These are phyloP conservation scores for Xylaria sp. DNA, from an alignment of 2,329 filamentous ascomycete genomes.

Conservation along the genomic window DNA sequence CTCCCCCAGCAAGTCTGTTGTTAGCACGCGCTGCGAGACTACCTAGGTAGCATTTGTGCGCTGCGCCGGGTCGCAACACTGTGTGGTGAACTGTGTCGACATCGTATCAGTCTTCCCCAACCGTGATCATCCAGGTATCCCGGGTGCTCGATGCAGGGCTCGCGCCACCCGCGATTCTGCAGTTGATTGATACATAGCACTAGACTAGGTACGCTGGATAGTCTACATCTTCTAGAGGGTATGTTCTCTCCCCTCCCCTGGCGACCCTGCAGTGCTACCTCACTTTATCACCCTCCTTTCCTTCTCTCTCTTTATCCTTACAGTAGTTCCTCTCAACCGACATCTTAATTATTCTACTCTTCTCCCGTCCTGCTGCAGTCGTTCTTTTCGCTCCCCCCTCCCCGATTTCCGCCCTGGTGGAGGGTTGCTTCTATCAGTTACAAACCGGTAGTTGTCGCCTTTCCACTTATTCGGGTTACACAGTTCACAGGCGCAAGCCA, in stretches of 20 bases:
- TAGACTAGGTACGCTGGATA: constrained; percentile 8
- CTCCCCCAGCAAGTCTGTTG: constrained; percentile 25
- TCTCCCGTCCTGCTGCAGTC: constrained; percentile 33
- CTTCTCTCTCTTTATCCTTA: constrained; percentile 30
- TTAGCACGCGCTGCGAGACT: constrained; percentile 7
- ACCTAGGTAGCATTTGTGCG: neutral
- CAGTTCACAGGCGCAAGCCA: constrained; percentile 25
- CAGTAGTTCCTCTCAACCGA: constrained; percentile 27
- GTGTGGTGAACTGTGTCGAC: constrained; percentile 24
- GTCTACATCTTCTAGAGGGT: constrained; percentile 10
- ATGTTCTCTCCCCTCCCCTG: constrained; percentile 26
- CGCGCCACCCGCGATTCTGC: constrained; percentile 33
- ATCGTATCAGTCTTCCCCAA: constrained; percentile 15
- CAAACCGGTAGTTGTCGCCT: constrained; percentile 35
- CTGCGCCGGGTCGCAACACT: constrained; percentile 21
- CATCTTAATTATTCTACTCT: constrained; percentile 30
- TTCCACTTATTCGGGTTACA: constrained; percentile 25
- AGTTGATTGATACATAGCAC: constrained; percentile 24
- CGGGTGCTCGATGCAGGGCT: constrained; percentile 34
- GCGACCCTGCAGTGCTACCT: constrained; percentile 37
- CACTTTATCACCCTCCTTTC: constrained; percentile 36
- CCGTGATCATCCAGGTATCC: constrained; percentile 19
- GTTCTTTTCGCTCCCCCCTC: constrained; percentile 34
- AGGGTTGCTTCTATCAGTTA: constrained; percentile 36
- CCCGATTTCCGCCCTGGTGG: constrained; percentile 33